These are phyloP conservation scores for Trypanosomatidae sp. DNA, from an alignment of 208 protist species.

Conservation along the genomic window DNA sequence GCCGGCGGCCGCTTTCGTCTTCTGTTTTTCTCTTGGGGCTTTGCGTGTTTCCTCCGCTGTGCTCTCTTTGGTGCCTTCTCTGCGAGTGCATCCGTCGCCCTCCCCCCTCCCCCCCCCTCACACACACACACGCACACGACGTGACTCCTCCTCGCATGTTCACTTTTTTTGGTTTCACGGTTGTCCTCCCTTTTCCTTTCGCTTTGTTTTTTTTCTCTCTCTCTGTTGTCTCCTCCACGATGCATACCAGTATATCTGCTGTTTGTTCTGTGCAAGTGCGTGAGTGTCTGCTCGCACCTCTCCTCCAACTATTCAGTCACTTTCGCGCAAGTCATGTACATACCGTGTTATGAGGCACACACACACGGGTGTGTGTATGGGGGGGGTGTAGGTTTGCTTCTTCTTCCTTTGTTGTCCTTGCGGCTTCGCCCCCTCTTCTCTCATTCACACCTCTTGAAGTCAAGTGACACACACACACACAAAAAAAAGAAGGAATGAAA, in stretches of 20 bases:
- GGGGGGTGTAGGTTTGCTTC: background rate
- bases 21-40: background rate
- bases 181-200: background rate
- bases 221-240: background rate
- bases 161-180: background rate
- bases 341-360: background rate
- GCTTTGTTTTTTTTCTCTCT: background rate
- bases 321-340: slow-evolving; percentile 13
- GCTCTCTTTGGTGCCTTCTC: background rate
- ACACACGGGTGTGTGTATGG: background rate
- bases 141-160: background rate
- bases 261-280: background rate
- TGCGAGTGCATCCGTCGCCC: background rate
- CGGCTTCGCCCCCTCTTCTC: slow-evolving; percentile 8
- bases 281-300: background rate
- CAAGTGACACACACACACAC: background rate
- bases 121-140: background rate
- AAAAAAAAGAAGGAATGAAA: background rate
- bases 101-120: background rate
- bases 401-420: background rate
- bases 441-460: slow-evolving; percentile 4
- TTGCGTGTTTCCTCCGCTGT: background rate
- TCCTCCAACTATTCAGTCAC: background rate
- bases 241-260: background rate
- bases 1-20: background rate